A percentile compares a stretch with the other conserved stretches of the same genome.
Evolutionary conservation across 2,329 filamentous ascomycete species (phyloP).

Genomic region (Venturia carpophila): DNA sequence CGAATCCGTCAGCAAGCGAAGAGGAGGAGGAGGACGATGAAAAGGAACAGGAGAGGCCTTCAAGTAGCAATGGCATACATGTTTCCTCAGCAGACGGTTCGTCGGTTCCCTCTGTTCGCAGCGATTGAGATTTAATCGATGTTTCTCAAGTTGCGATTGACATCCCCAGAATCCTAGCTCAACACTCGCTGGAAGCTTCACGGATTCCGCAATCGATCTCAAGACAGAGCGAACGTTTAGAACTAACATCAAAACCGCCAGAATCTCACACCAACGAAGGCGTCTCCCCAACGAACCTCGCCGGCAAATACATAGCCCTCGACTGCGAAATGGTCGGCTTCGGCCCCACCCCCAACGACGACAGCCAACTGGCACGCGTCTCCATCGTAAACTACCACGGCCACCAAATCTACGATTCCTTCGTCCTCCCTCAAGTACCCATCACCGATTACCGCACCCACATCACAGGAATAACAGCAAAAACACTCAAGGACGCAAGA

Average conservation of each 20-base stretch:
- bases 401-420: conserved; percentile 87
- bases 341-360: conserved; percentile 53
- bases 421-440: conserved; percentile 66
- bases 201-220: background rate
- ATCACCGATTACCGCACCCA: conserved; percentile 87
- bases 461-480: conserved; percentile 72
- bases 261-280: conserved; percentile 31
- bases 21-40: background rate
- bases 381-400: conserved; percentile 93
- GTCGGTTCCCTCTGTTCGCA: background rate
- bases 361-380: conserved; percentile 74
- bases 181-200: background rate
- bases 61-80: conserved; percentile 6
- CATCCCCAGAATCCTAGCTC: background rate
- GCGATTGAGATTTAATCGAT: background rate
- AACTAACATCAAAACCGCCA: background rate
- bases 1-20: background rate
- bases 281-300: conserved; percentile 47
- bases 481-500: conserved; percentile 52
- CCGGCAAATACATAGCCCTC: conserved; percentile 85
- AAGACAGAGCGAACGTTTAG: background rate
- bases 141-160: background rate
- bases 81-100: background rate
- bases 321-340: conserved; percentile 99
- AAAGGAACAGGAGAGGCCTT: conserved; percentile 4